Evolutionary conservation across 495 filamentous ascomycete species (phyloP).

Genomic region (Penicillium crystallinum): DNA sequence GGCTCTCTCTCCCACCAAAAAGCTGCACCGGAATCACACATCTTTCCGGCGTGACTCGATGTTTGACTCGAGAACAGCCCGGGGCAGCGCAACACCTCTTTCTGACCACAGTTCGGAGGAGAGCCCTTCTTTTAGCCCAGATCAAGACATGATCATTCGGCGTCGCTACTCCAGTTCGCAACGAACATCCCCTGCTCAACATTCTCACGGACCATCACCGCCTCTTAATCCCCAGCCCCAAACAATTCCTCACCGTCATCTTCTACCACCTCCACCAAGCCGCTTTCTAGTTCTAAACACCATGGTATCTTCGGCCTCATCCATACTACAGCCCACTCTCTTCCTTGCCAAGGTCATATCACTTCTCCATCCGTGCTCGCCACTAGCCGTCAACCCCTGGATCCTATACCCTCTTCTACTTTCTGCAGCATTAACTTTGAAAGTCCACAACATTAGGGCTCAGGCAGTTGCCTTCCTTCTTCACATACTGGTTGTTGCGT

Average conservation of each 20-base stretch:
- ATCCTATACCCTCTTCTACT: constrained; percentile 57
- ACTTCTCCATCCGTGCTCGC: constrained; percentile 54
- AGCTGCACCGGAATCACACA: constrained; percentile 18
- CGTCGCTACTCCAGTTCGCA: constrained; percentile 26
- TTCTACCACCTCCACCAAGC: constrained; percentile 51
- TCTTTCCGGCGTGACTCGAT: constrained; percentile 28
- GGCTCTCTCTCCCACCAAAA: constrained; percentile 31
- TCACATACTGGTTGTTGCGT: constrained; percentile 30
- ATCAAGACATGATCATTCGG: constrained; percentile 37
- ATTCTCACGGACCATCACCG: constrained; percentile 21
- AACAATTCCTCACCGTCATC: constrained; percentile 42
- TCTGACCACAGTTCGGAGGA: constrained; percentile 15
- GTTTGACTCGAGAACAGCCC: constrained; percentile 25
- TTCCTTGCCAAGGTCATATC: constrained; percentile 55
- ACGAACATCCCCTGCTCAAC: constrained; percentile 19
- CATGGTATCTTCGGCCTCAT: constrained; percentile 16
- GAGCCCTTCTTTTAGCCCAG: constrained; percentile 22
- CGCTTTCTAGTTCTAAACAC: constrained; percentile 26
- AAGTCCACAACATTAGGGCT: constrained; percentile 17
- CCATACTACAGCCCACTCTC: constrained; percentile 34
- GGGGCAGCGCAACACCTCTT: constrained; percentile 15
- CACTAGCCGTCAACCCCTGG: constrained; percentile 53
- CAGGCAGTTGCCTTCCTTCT: constrained; percentile 24
- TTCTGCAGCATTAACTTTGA: constrained; percentile 52
- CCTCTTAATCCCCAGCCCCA: constrained; percentile 11